These are phyloP conservation scores for Aspergillus sp. DNA, from an alignment of 2,329 filamentous ascomycete genomes.

Conservation along the genomic window DNA sequence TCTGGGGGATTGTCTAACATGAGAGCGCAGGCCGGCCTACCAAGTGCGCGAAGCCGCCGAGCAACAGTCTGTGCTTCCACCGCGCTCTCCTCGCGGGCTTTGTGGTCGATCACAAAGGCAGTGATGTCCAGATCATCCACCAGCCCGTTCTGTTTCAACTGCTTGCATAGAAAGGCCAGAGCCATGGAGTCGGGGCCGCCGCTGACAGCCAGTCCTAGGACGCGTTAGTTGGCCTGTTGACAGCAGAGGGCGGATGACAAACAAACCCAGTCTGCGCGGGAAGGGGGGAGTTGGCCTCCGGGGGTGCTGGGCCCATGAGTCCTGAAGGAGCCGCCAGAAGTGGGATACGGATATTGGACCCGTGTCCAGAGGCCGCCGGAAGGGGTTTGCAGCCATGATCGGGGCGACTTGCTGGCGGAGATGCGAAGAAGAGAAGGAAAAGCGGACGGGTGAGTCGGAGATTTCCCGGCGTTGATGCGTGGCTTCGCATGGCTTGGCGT, in stretches of 20 bases:
- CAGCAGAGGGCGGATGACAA: neutral
- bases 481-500: no score
- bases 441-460: no score
- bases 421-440: no score
- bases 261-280: conserved; percentile 21
- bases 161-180: conserved; percentile 62
- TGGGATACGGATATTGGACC: no score
- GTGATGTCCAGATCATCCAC: conserved; percentile 28
- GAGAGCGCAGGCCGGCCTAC: no score
- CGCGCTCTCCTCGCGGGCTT: conserved; percentile 45
- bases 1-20: neutral
- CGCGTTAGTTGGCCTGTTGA: conserved; percentile 2
- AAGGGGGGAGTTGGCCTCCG: no score
- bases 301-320: no score
- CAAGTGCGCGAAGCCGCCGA: conserved; percentile 34
- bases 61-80: conserved; percentile 47
- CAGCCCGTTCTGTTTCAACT: conserved; percentile 26
- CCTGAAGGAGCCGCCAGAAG: no score
- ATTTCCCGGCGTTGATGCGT: no score
- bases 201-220: conserved; percentile 68
- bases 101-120: conserved; percentile 55
- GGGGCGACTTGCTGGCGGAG: no score
- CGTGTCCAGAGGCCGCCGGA: no score
- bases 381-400: no score
- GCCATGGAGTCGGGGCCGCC: conserved; percentile 99